Conservation (phyloP, 2,329 filamentous ascomycete genomes). For the Ophiocordyceps australis region DNA sequence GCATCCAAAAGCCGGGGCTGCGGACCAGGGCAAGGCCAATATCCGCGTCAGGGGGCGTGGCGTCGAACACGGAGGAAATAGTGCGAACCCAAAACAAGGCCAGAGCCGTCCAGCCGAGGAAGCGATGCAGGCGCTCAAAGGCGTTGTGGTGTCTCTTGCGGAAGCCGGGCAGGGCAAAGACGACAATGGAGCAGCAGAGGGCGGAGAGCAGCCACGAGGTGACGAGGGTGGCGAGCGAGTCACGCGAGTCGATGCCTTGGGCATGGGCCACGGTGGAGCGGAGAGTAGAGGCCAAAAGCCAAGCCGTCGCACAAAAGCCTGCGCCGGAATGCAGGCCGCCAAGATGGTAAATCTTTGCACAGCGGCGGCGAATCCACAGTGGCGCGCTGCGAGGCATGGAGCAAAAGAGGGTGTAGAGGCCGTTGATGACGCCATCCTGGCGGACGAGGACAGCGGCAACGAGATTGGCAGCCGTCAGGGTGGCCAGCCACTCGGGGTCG, state of each 20-base stretch:
- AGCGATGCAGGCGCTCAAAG: slow-evolving; percentile 57
- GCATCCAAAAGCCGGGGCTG: slow-evolving; percentile 43
- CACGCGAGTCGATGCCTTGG: slow-evolving; percentile 9
- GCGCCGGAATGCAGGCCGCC: slow-evolving; percentile 32
- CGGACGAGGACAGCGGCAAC: slow-evolving; percentile 29
- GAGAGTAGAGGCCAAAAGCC: slow-evolving; percentile 25
- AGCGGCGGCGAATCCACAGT: slow-evolving; percentile 25
- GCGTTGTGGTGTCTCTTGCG: slow-evolving; percentile 45
- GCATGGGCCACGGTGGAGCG: slow-evolving; percentile 16
- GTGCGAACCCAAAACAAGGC: slow-evolving; percentile 46
- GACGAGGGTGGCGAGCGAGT: slow-evolving; percentile 22
- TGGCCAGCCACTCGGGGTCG: slow-evolving; percentile 17
- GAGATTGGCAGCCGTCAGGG: slow-evolving; percentile 28
- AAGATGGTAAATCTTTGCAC: slow-evolving; percentile 32
- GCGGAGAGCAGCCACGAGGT: slow-evolving; percentile 38
- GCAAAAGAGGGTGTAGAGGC: slow-evolving; percentile 25
- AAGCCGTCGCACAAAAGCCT: slow-evolving; percentile 27
- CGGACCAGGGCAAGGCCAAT: slow-evolving; percentile 17
- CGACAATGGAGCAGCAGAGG: slow-evolving; percentile 40
- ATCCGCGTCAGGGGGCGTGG: slow-evolving; percentile 12
- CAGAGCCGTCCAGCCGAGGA: slow-evolving; percentile 52
- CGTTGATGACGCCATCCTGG: slow-evolving; percentile 34
- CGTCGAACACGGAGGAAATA: slow-evolving; percentile 31
- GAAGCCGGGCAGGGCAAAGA: slow-evolving; percentile 44
- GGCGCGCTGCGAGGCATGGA: slow-evolving; percentile 26